These are phyloP conservation scores for Austropuccinia psidii DNA, from an alignment of 1,284 basidiomycete genomes.

Conservation along the genomic window DNA sequence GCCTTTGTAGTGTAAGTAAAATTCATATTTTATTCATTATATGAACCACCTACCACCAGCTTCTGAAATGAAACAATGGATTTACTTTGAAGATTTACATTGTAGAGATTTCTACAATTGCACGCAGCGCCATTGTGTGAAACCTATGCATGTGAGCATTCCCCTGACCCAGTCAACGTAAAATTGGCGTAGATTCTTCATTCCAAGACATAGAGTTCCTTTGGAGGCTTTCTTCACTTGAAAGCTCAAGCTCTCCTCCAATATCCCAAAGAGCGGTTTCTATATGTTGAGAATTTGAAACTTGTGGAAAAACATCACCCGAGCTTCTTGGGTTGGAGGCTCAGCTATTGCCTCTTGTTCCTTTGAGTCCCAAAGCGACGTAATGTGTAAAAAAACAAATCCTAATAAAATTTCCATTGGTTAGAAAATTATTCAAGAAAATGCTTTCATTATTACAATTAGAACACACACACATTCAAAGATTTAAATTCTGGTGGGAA, in stretches of 20 bases:
- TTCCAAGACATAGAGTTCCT: not conserved
- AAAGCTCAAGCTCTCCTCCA: not conserved
- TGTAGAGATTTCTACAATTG: not conserved
- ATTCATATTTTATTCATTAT: too few relatives aligned
- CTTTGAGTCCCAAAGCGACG: too few relatives aligned
- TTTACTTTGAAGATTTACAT: not conserved
- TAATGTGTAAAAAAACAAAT: too few relatives aligned
- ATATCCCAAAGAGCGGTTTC: not conserved
- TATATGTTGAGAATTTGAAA: not conserved
- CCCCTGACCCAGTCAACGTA: not conserved
- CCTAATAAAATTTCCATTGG: too few relatives aligned
- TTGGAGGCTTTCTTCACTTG: not conserved
- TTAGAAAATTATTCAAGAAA: too few relatives aligned
- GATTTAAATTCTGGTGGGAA: too few relatives aligned
- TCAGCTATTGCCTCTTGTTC: too few relatives aligned
- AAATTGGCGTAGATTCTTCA: not conserved
- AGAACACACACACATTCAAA: too few relatives aligned
- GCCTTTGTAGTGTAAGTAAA: too few relatives aligned
- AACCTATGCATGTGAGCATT: not conserved
- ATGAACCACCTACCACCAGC: not conserved
- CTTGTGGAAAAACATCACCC: not conserved
- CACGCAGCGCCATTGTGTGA: too few relatives aligned
- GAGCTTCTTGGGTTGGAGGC: too few relatives aligned
- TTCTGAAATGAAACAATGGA: not conserved
- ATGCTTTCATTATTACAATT: too few relatives aligned